Conservation (phyloP, 1,139 yeast species). For the Kodamaea sp. region DNA sequence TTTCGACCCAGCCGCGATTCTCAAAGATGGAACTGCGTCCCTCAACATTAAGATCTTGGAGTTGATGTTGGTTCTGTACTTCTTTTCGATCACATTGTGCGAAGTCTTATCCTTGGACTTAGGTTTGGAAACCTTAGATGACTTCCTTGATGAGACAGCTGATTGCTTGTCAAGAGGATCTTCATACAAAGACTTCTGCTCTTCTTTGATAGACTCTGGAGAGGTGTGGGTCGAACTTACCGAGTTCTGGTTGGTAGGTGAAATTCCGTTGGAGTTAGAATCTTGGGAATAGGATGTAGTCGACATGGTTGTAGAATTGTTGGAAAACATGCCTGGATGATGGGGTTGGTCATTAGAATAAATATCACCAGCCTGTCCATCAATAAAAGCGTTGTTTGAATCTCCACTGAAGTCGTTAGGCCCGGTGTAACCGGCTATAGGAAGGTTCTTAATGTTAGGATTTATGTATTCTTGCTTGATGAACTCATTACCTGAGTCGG, state of each 20-base stretch:
- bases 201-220: conserved; percentile 25
- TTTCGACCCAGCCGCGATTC: conserved; percentile 47
- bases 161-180: conserved; percentile 2
- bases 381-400: background rate
- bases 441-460: conserved; percentile 6
- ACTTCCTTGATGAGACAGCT: conserved; percentile 4
- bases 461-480: conserved; percentile 10
- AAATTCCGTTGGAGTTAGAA: conserved; percentile 21
- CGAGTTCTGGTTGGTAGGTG: conserved; percentile 32
- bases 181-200: conserved; percentile 4
- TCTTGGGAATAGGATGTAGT: conserved; percentile 20
- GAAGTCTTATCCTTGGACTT: conserved; percentile 58
- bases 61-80: conserved; percentile 75
- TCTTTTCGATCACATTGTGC: conserved; percentile 81
- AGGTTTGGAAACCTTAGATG: conserved; percentile 34
- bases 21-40: conserved; percentile 71
- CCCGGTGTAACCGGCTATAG: background rate
- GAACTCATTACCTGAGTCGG: conserved; percentile 1
- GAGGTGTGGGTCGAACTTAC: conserved; percentile 34
- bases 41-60: conserved; percentile 69
- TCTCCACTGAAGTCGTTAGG: background rate
- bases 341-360: background rate
- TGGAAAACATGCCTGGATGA: background rate
- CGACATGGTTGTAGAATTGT: conserved; percentile 14
- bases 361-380: background rate